Percentiles rank a stretch among this genome's conserved stretches.
Conservation (phyloP, 345 rosid species). For the Acer yangbiense region DNA sequence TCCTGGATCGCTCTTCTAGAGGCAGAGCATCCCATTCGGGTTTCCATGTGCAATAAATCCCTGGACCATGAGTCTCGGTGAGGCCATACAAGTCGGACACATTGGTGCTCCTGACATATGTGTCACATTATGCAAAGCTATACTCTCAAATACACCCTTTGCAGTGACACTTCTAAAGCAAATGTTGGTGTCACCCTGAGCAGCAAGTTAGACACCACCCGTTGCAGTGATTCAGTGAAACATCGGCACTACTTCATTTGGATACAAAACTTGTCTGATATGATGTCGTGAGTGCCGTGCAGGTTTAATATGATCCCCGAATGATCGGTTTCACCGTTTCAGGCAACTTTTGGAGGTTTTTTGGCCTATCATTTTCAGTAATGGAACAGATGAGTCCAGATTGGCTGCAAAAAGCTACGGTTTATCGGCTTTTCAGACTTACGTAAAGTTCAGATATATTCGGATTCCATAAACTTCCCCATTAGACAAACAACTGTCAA, state of each 20-base stretch:
- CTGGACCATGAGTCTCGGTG: constrained; percentile 77
- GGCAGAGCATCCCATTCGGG: constrained; percentile 75
- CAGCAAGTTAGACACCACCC: constrained; percentile 90
- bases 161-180: constrained; percentile 68
- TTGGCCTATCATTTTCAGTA: constrained; percentile 83
- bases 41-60: constrained; percentile 60
- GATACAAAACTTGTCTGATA: not conserved
- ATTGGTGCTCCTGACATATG: constrained; percentile 91
- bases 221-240: constrained; percentile 90
- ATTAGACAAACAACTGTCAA: too few relatives aligned
- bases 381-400: constrained; percentile 80
- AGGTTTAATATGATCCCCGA: constrained; percentile 90
- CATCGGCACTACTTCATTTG: constrained; percentile 39
- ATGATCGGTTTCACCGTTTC: constrained; percentile 51
- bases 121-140: constrained; percentile 60
- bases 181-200: constrained; percentile 80
- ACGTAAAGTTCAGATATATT: too few relatives aligned
- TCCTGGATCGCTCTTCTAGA: constrained; percentile 40
- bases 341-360: constrained; percentile 81
- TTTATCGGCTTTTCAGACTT: too few relatives aligned
- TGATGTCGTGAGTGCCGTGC: constrained; percentile 18
- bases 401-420: constrained; percentile 58
- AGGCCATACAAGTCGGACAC: constrained; percentile 74
- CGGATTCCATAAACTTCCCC: too few relatives aligned
- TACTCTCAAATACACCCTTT: constrained; percentile 54